These are phyloP conservation scores for Heracleum sosnowskyi DNA, from an alignment of 129 eudicot genomes.

Conservation along the genomic window DNA sequence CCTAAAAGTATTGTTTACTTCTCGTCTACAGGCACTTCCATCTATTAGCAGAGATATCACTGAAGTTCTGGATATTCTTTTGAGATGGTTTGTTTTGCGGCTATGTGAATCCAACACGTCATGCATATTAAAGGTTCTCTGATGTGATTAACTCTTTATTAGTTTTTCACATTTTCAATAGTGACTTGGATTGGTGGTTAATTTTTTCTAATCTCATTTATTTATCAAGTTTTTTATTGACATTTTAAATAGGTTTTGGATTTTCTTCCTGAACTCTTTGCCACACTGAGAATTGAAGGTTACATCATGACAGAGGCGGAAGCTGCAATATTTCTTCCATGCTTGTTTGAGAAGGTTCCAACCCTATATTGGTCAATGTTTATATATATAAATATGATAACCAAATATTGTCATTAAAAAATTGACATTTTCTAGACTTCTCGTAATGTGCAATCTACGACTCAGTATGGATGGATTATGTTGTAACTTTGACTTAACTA, in stretches of 20 bases:
- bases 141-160: not conserved
- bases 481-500: not conserved
- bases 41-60: constrained; percentile 59
- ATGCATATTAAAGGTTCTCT: constrained; percentile 76
- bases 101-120: constrained; percentile 95
- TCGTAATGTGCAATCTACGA: not conserved
- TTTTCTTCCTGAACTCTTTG: constrained; percentile 88
- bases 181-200: constrained; percentile 1
- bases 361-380: constrained; percentile 8
- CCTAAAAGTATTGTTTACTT: not conserved
- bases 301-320: constrained; percentile 90
- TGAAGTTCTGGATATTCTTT: constrained; percentile 77
- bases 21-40: constrained; percentile 59
- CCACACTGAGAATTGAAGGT: constrained; percentile 62
- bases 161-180: not conserved
- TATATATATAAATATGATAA: not conserved
- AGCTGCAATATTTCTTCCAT: constrained; percentile 92
- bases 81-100: constrained; percentile 95
- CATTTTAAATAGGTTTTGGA: constrained; percentile 62
- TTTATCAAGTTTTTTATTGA: not conserved
- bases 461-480: not conserved
- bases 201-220: not conserved
- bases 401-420: not conserved
- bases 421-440: not conserved
- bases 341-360: constrained; percentile 86